phyloP scores from a whole-genome alignment of 805 yeast species.

The Wickerhamiella nectarea region DNA sequence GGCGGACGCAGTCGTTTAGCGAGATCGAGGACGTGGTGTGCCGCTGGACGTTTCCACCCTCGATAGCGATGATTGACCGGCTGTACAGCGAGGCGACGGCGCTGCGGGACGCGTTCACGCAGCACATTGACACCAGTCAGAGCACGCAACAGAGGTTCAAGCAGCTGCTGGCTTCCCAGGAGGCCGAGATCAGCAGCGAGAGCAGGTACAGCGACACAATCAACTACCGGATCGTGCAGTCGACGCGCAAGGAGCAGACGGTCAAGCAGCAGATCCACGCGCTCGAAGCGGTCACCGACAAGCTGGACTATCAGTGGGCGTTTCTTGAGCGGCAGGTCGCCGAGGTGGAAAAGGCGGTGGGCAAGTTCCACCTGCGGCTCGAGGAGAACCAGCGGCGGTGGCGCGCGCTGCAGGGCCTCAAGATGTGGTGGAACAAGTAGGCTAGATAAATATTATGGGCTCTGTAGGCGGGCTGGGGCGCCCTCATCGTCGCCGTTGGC shows the following conservation, averaged over 20 bases:
- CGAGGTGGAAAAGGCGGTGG: constrained; percentile 52
- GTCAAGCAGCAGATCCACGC: constrained; percentile 32
- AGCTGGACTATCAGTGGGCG: constrained; percentile 49
- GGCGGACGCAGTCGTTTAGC: constrained; percentile 16
- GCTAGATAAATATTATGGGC: too few relatives aligned
- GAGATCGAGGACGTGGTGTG: constrained; percentile 14
- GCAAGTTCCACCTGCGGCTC: constrained; percentile 31
- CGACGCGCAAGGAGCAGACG: constrained; percentile 18
- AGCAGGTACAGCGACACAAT: constrained; percentile 18
- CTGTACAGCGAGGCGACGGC: constrained; percentile 14
- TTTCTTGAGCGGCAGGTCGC: constrained; percentile 44
- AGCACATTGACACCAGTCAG: constrained; percentile 12
- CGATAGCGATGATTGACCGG: constrained; percentile 13
- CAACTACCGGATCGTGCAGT: constrained; percentile 18
- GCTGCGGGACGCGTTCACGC: constrained; percentile 11
- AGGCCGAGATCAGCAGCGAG: constrained; percentile 15
- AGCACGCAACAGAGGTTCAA: constrained; percentile 10
- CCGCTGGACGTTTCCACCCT: constrained; percentile 15
- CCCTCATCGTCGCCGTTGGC: constrained; percentile 35
- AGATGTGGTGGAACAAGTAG: background rate
- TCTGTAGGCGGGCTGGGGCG: too few relatives aligned
- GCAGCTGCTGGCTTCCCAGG: constrained; percentile 14
- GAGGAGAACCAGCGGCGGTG: constrained; percentile 25
- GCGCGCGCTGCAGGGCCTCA: constrained; percentile 1
- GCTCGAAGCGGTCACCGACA: constrained; percentile 41